Evolutionary conservation across 495 filamentous ascomycete genomes (phyloP), one percentile per base, ranked within the genome.

Genomic region (Penicillium maclennaniae): DNA sequence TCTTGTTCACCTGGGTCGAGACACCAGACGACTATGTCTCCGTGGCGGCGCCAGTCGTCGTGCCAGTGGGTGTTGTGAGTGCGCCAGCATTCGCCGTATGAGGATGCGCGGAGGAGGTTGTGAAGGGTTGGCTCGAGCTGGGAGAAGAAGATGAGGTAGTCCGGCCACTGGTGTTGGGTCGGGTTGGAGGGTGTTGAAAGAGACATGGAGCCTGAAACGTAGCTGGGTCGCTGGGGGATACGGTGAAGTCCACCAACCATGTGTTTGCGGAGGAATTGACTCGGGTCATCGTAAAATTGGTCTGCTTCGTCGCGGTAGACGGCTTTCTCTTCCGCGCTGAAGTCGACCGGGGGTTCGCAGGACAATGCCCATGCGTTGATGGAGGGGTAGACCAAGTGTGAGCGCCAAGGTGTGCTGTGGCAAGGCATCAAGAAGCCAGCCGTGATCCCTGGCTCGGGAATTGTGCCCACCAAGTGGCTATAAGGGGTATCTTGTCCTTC

Each of bases 401-500:
- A 88, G 51, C 90, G 87, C 95, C 93, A 98, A n/a, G 93, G 92
- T 8, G 92, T 97, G 58, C 87, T 88, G 75, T 98, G 95, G 70
- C 93, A 98, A 15, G 95, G 93, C 79, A 93, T 96, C n/a, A 98
- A 79, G 70, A 97, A 97, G 4, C 86, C 89, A 7, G 83, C 86
- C 36, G 89, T 90, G 26, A 86, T 83, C 27, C 63, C 66, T 1
- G 54, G 17, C 7, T 44, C 25, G 0, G 46, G 28, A 20, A 28
- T 37, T 43, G 16, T 26, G 27, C 23, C 25, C n/a, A 52, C 12
- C 6, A 34, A 31, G 14, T 19, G 38, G 6, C 5, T 14, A n/a
- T 17, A 17, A 25, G 28, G 48, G 26, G 43, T 55, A 28, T 28
- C 38, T 45, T 53, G 49, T 43, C 38, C 20, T 45, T 40, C n/a